Conservation (phyloP, 2,329 filamentous ascomycete genomes). For the Xylariaceae sp. region DNA sequence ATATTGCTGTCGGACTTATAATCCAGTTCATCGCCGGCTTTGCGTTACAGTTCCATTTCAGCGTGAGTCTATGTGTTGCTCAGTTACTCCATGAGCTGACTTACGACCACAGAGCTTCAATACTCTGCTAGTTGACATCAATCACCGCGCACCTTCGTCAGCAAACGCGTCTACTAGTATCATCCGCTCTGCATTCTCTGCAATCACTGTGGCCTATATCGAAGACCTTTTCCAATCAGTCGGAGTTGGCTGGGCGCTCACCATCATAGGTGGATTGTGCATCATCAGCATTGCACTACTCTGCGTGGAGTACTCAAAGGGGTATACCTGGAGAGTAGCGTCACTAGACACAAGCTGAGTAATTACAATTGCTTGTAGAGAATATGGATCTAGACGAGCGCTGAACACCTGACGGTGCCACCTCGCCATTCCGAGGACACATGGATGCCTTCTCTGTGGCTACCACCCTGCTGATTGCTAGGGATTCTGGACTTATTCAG, state of each 20-base stretch:
- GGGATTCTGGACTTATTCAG: slow-evolving; percentile 22
- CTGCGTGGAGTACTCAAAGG: neutral
- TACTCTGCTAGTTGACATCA: slow-evolving; percentile 9
- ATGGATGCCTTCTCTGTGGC: slow-evolving; percentile 18
- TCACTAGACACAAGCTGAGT: too few species aligned
- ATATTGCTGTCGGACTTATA: slow-evolving; percentile 17
- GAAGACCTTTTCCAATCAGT: slow-evolving; percentile 3
- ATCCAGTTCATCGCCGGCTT: slow-evolving; percentile 22
- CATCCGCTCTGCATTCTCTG: slow-evolving; percentile 6
- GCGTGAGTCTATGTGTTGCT: neutral
- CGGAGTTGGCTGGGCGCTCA: slow-evolving; percentile 6
- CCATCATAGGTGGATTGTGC: slow-evolving; percentile 3
- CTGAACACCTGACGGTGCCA: slow-evolving; percentile 17
- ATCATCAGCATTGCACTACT: slow-evolving; percentile 1
- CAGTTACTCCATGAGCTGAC: neutral
- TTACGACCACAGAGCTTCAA: slow-evolving; percentile 1
- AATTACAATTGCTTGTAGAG: too few species aligned
- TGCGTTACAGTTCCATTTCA: slow-evolving; percentile 21
- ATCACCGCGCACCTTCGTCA: slow-evolving; percentile 3
- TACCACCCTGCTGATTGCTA: slow-evolving; percentile 17
- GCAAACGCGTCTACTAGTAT: slow-evolving; percentile 7
- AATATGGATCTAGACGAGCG: neutral
- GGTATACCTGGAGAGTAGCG: neutral
- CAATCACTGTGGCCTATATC: slow-evolving; percentile 4
- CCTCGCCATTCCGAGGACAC: slow-evolving; percentile 23